These are phyloP conservation scores for Zanthoxylum bungeanum DNA, from an alignment of 345 rosid species.

Conservation along the genomic window DNA sequence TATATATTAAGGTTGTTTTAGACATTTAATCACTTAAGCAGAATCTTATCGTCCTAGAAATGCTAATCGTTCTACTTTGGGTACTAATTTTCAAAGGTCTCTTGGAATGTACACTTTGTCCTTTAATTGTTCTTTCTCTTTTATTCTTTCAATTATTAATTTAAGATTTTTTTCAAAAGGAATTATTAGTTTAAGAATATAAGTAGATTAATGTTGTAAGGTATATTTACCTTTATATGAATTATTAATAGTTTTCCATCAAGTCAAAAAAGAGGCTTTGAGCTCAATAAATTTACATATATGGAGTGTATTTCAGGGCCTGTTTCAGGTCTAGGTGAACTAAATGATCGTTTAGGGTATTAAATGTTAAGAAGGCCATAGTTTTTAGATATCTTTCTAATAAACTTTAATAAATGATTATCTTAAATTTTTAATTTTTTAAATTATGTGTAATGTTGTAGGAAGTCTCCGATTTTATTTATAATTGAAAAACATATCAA, in stretches of 20 bases:
- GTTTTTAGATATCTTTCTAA: no score
- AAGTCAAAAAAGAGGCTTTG: neutral
- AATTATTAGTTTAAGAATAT: neutral
- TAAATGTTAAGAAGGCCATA: no score
- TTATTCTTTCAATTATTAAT: neutral
- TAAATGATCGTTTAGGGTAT: no score
- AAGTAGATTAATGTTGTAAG: neutral
- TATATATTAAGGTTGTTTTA: neutral
- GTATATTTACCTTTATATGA: neutral
- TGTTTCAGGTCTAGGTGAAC: no score
- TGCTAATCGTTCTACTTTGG: neutral
- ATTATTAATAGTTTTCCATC: neutral
- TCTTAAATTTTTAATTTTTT: no score
- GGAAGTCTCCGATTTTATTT: no score
- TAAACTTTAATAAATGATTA: no score
- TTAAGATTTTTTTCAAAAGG: no score
- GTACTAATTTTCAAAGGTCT: conserved; percentile 1
- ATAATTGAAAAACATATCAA: no score
- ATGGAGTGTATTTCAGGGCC: no score
- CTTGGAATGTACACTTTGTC: conserved; percentile 20
- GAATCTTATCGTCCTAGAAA: neutral
- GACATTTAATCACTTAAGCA: neutral
- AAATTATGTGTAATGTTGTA: no score
- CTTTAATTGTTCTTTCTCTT: conserved; percentile 12
- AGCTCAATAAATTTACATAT: neutral